Evolutionary conservation across 169 alveolate species (phyloP).

Genomic region (Haemoproteus tartakovskyi): DNA sequence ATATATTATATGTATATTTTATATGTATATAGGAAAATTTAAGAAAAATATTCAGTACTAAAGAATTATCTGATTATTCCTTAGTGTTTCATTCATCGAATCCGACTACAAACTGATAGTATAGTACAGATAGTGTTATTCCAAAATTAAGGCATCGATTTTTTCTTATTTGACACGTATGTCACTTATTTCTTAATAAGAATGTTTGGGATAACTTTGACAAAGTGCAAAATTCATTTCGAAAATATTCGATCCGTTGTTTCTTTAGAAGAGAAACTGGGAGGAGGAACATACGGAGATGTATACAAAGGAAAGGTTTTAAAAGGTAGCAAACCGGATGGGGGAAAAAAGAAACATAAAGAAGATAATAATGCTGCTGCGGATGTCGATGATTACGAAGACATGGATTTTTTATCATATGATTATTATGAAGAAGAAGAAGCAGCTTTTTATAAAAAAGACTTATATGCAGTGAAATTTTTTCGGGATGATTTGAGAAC

Average conservation of each 20-base stretch:
- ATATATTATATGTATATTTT: too few species aligned
- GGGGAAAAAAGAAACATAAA: too few species aligned
- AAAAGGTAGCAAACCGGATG: conserved; percentile 21
- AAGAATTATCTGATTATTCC: too few species aligned
- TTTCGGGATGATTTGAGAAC: conserved; percentile 83
- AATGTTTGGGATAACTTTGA: conserved; percentile 53
- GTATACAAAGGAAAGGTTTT: conserved; percentile 79
- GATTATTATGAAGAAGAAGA: conserved; percentile 63
- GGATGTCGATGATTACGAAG: conserved; percentile 17
- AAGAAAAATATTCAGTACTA: too few species aligned
- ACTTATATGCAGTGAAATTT: conserved; percentile 81
- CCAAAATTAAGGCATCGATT: too few species aligned
- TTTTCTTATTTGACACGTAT: too few species aligned
- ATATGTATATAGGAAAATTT: too few species aligned
- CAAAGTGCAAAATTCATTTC: conserved; percentile 50
- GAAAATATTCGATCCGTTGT: conserved; percentile 45
- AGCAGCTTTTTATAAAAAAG: conserved; percentile 23
- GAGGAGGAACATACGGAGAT: conserved; percentile 92
- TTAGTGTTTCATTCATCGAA: too few species aligned
- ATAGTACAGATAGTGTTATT: too few species aligned
- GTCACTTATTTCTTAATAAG: too few species aligned
- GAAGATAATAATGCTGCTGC: too few species aligned
- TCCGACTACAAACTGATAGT: too few species aligned
- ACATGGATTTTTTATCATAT: conserved; percentile 21
- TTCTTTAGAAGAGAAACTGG: conserved; percentile 77